phyloP scores from a whole-genome alignment of 805 yeast species.

The Yarrowia sp. region DNA sequence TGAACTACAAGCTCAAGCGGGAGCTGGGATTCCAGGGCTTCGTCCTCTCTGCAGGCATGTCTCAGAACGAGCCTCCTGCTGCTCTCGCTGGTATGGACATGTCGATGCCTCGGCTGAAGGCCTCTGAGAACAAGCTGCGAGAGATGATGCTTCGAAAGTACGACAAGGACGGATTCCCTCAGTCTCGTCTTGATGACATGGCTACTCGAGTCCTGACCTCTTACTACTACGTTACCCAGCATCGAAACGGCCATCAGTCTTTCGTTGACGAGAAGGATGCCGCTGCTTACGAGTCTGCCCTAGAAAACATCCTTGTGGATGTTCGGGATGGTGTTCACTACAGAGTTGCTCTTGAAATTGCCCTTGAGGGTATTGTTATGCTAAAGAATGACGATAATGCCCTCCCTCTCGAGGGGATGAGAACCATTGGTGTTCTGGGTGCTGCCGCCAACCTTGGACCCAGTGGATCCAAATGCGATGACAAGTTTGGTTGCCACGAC shows the following conservation, averaged over 20 bases:
- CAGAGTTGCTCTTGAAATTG: slow-evolving; percentile 59
- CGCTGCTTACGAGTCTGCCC: neutral
- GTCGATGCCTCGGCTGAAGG: slow-evolving; percentile 55
- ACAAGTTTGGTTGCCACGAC: slow-evolving; percentile 59
- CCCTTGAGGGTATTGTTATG: slow-evolving; percentile 61
- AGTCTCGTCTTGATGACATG: slow-evolving; percentile 62
- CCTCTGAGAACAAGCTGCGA: slow-evolving; percentile 22
- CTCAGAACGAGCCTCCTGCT: slow-evolving; percentile 65
- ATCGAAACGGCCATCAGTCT: slow-evolving; percentile 47
- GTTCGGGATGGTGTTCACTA: slow-evolving; percentile 41
- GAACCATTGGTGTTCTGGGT: slow-evolving; percentile 49
- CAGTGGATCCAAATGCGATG: slow-evolving; percentile 58
- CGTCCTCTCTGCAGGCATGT: slow-evolving; percentile 70
- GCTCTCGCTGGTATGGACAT: slow-evolving; percentile 68
- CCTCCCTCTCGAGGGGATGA: slow-evolving; percentile 59
- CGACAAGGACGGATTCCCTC: slow-evolving; percentile 49
- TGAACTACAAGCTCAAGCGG: slow-evolving; percentile 63
- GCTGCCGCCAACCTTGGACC: slow-evolving; percentile 60
- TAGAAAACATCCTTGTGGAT: neutral
- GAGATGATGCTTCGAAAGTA: slow-evolving; percentile 30
- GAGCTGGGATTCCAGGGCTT: slow-evolving; percentile 73
- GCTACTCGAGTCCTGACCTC: slow-evolving; percentile 61
- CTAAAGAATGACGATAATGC: slow-evolving; percentile 60
- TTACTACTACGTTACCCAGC: slow-evolving; percentile 54
- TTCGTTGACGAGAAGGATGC: neutral